A percentile compares a stretch with the other conserved stretches of the same genome.
Evolutionary conservation across 495 filamentous ascomycete genomes (phyloP).

Genomic region (Thermothielavioides terrestris): DNA sequence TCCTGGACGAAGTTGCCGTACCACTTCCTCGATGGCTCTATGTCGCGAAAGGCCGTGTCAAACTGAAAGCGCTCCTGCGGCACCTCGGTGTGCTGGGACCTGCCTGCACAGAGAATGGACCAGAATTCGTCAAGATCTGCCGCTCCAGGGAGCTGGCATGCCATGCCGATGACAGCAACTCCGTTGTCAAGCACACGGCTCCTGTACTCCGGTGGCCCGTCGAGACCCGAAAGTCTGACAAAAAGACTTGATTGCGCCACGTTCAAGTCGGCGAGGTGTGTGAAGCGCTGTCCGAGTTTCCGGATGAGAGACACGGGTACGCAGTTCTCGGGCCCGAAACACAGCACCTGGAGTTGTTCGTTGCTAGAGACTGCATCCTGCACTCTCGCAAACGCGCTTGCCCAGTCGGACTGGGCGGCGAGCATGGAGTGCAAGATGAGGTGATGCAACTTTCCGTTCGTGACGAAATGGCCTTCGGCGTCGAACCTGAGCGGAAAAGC

Average conservation of each 20-base stretch:
- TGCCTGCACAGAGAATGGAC: background rate
- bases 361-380: too few relatives aligned
- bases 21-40: background rate
- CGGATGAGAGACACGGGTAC: background rate
- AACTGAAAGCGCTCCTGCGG: background rate
- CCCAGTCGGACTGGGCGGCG: too few relatives aligned
- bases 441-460: too few relatives aligned
- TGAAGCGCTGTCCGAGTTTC: background rate
- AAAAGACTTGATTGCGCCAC: background rate
- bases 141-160: background rate
- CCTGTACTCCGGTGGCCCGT: background rate
- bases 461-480: too few relatives aligned
- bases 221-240: background rate
- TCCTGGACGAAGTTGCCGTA: constrained; percentile 28
- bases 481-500: too few relatives aligned
- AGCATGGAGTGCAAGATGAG: too few relatives aligned
- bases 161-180: background rate
- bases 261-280: background rate
- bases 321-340: background rate
- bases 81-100: background rate
- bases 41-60: background rate
- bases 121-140: background rate
- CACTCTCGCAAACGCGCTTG: too few relatives aligned
- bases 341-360: background rate
- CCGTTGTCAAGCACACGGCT: background rate